Conservation (phyloP, 352 stramenopile species). For the Globisporangium cylindrosporum region DNA sequence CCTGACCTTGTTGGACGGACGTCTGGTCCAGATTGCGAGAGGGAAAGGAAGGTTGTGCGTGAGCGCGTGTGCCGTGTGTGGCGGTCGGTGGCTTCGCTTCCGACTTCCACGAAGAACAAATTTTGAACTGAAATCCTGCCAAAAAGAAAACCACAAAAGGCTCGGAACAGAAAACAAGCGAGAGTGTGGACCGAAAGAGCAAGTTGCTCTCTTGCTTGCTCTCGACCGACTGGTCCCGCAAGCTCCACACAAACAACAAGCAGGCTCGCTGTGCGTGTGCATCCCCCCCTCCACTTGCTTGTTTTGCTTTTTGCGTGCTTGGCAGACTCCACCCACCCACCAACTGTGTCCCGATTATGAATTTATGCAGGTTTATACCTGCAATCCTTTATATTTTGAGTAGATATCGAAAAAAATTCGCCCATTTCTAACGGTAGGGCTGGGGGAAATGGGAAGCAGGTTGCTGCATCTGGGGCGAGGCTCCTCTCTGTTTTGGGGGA, state of each 20-base stretch:
- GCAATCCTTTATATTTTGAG: not conserved
- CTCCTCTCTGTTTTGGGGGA: not conserved
- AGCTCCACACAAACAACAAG: not conserved
- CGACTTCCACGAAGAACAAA: slow-evolving; percentile 38
- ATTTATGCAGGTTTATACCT: not conserved
- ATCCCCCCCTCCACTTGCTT: not conserved
- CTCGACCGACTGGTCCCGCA: slow-evolving; percentile 7
- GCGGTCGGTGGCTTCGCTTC: slow-evolving; percentile 21
- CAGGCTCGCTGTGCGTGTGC: not conserved
- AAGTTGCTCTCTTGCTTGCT: slow-evolving; percentile 10
- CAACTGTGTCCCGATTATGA: not conserved
- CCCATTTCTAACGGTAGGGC: not conserved
- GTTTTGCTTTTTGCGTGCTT: not conserved
- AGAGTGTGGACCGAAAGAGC: not conserved
- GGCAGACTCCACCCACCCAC: not conserved
- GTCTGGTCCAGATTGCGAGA: not conserved
- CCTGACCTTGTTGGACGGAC: not conserved
- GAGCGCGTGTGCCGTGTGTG: not conserved
- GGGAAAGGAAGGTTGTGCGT: not conserved
- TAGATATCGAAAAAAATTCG: not conserved
- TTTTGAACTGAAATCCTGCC: slow-evolving; percentile 51
- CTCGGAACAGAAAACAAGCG: slow-evolving; percentile 1
- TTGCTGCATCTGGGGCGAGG: not conserved
- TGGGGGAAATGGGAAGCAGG: not conserved
- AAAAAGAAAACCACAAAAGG: slow-evolving; percentile 1